Percentiles rank a stretch among this genome's conserved stretches.
These are phyloP conservation scores for Heimioporus sp. DNA, from an alignment of 768 basidiomycete species.

Conservation along the genomic window DNA sequence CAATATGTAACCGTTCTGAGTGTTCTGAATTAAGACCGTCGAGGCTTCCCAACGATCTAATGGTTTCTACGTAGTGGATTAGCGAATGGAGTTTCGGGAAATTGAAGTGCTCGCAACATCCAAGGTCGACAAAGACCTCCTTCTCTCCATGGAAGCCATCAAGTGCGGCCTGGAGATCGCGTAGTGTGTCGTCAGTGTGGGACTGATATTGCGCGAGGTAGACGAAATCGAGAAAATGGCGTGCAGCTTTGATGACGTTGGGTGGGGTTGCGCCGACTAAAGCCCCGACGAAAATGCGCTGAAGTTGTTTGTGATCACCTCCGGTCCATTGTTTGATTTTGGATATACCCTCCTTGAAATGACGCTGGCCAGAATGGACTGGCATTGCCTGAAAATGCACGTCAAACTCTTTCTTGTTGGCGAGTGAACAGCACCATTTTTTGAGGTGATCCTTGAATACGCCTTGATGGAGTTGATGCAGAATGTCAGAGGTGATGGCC, in stretches of 20 bases:
- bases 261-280: background rate
- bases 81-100: too few species aligned
- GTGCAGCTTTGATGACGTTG: too few species aligned
- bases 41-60: too few species aligned
- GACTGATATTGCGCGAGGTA: too few species aligned
- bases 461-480: constrained; percentile 1
- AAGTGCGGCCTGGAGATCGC: constrained; percentile 4
- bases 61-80: too few species aligned
- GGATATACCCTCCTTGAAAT: background rate
- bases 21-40: too few species aligned
- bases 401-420: background rate
- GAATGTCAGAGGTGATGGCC: background rate
- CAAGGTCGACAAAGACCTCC: too few species aligned
- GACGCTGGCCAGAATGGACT: background rate
- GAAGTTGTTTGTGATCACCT: background rate
- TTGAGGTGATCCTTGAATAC: constrained; percentile 6
- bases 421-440: background rate
- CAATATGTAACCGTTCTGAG: too few species aligned
- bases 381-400: background rate
- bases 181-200: background rate
- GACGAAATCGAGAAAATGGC: background rate
- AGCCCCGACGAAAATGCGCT: background rate
- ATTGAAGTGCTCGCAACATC: too few species aligned
- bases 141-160: too few species aligned
- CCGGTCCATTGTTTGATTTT: background rate